Conservation (phyloP, 257 asterid species). For the Cynanchum wilfordii region DNA sequence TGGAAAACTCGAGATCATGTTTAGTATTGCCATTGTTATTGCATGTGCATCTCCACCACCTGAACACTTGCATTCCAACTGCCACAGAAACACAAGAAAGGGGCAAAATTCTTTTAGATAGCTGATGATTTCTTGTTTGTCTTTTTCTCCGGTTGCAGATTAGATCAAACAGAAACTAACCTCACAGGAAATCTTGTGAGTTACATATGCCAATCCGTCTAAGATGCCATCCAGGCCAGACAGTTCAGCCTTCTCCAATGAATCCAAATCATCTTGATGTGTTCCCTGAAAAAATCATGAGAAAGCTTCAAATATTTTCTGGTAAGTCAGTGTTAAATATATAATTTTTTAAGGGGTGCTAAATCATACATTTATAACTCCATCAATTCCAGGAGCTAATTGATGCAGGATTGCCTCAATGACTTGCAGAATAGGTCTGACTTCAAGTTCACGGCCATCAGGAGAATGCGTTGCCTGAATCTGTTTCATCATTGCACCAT, state of each 20-base stretch:
- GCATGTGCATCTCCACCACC: conserved; percentile 56
- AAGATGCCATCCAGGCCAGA: conserved; percentile 33
- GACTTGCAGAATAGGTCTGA: conserved; percentile 39
- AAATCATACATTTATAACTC: conserved; percentile 36
- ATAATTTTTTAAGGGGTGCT: too few species aligned
- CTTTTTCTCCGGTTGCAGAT: background rate
- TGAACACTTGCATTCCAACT: conserved; percentile 64
- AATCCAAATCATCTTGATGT: conserved; percentile 13
- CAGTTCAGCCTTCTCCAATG: conserved; percentile 34
- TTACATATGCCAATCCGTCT: conserved; percentile 39
- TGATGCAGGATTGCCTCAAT: conserved; percentile 47
- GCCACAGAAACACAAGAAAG: conserved; percentile 12
- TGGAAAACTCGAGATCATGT: conserved; percentile 45
- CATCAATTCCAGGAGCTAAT: conserved; percentile 54
- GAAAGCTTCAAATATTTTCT: too few species aligned
- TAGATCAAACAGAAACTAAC: conserved; percentile 19
- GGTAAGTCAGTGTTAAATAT: too few species aligned
- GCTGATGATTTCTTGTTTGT: background rate
- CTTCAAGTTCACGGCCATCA: conserved; percentile 45
- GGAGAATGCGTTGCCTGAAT: conserved; percentile 59
- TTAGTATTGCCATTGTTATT: conserved; percentile 48
- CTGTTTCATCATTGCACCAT: conserved; percentile 43
- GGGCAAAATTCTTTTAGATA: background rate
- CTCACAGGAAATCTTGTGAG: conserved; percentile 66
- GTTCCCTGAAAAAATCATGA: conserved; percentile 37